A percentile compares a stretch with the other conserved stretches of the same genome.
Conservation (phyloP, 2,329 filamentous ascomycete species). For the Botrytis sinoallii region DNA sequence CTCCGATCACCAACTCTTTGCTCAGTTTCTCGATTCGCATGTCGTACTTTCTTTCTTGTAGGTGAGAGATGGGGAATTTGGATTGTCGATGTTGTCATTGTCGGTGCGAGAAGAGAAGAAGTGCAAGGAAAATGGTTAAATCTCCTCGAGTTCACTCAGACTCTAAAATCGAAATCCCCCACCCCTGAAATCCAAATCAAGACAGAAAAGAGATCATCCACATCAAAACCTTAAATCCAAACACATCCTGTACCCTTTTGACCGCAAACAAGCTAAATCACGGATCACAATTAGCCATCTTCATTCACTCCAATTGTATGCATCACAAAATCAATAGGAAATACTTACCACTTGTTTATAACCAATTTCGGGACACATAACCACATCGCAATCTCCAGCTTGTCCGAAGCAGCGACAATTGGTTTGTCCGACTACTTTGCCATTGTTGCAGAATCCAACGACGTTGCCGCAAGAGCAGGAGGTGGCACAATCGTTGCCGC, state of each 20-base stretch:
- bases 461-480: background rate
- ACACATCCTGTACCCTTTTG: background rate
- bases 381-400: background rate
- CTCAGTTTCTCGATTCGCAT: background rate
- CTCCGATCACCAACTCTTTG: background rate
- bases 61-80: background rate
- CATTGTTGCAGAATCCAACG: background rate
- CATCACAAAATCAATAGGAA: fast-evolving
- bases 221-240: background rate
- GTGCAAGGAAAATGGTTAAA: background rate
- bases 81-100: background rate
- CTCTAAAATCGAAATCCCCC: background rate
- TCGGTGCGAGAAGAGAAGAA: background rate
- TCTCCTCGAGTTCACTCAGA: background rate
- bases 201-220: background rate
- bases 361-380: background rate
- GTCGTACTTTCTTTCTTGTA: background rate
- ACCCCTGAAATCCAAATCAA: background rate
- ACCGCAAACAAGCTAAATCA: background rate
- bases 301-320: background rate
- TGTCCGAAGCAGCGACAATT: background rate
- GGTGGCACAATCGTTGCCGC: background rate
- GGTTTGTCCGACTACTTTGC: background rate
- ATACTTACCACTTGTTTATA: background rate
- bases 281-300: background rate